Evolutionary conservation across 2,329 filamentous ascomycete species (phyloP).

Genomic region (Penicillium sp.): DNA sequence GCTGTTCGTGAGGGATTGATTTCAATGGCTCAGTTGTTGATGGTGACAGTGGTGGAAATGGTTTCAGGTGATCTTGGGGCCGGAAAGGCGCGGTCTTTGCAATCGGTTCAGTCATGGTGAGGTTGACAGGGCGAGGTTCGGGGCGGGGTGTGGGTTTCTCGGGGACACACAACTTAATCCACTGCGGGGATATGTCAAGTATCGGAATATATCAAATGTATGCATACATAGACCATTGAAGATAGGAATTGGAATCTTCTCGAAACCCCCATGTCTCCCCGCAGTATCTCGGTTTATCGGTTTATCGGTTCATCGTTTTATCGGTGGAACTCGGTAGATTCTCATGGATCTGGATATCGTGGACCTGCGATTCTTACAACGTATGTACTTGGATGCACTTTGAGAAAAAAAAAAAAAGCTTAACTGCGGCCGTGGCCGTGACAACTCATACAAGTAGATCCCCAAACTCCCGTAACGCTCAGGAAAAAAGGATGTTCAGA

Average conservation of each 20-base stretch:
- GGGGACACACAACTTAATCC: constrained; percentile 5
- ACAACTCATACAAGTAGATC: background rate
- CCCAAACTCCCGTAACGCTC: constrained; percentile 4
- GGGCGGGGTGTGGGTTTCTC: background rate
- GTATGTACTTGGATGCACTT: background rate
- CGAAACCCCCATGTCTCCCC: constrained; percentile 6
- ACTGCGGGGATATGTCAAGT: constrained; percentile 4
- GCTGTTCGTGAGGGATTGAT: background rate
- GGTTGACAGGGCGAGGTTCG: constrained; percentile 2
- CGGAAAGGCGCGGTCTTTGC: background rate
- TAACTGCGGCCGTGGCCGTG: background rate
- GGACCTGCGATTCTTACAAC: too few species aligned
- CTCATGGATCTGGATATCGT: constrained; percentile 3
- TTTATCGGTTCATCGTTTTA: background rate
- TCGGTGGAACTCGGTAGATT: constrained; percentile 12
- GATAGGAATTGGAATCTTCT: background rate
- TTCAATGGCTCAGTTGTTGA: background rate
- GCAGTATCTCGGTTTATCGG: background rate
- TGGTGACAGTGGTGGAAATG: constrained; percentile 3
- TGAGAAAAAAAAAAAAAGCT: background rate
- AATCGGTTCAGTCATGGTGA: background rate
- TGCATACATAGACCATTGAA: background rate
- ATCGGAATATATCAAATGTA: background rate
- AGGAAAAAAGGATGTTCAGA: background rate
- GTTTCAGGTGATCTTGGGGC: constrained; percentile 6